Conservation (phyloP, 345 rosid genomes). For the Populus alba region DNA sequence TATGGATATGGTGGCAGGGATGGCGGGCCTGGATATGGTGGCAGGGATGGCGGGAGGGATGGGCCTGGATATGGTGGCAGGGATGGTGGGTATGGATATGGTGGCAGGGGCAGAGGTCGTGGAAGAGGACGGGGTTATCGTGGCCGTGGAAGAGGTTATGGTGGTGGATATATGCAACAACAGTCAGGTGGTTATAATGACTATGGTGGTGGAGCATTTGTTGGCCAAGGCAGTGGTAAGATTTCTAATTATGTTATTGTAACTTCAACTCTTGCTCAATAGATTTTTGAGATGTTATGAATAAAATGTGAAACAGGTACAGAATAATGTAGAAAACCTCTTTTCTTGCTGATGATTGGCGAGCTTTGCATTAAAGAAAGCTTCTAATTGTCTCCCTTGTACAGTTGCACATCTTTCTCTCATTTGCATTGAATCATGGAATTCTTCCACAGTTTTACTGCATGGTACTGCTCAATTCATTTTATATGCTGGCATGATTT, state of each 20-base stretch:
- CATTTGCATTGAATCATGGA: background rate
- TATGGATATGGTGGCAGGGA: slow-evolving; percentile 15
- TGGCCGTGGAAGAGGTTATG: slow-evolving; percentile 21
- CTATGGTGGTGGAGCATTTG: slow-evolving; percentile 20
- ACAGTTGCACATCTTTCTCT: background rate
- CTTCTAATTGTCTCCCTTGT: background rate
- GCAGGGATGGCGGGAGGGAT: slow-evolving; percentile 1
- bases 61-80: slow-evolving; percentile 1
- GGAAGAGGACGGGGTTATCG: slow-evolving; percentile 22
- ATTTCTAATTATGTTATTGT: background rate
- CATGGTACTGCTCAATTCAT: background rate
- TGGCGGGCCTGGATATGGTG: slow-evolving; percentile 7
- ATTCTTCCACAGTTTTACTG: background rate
- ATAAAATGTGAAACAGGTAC: background rate
- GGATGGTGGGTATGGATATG: background rate
- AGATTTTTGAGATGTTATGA: background rate
- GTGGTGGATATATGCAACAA: slow-evolving; percentile 19
- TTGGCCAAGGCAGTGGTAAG: slow-evolving; percentile 2
- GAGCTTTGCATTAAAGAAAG: background rate
- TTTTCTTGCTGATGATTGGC: background rate
- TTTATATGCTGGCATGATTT: background rate
- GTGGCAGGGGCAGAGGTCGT: slow-evolving; percentile 14
- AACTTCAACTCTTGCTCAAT: background rate
- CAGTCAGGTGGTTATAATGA: slow-evolving; percentile 28
- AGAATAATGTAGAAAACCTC: background rate